These are phyloP conservation scores for Salvia splendens DNA, from an alignment of 257 asterid species.

Conservation along the genomic window DNA sequence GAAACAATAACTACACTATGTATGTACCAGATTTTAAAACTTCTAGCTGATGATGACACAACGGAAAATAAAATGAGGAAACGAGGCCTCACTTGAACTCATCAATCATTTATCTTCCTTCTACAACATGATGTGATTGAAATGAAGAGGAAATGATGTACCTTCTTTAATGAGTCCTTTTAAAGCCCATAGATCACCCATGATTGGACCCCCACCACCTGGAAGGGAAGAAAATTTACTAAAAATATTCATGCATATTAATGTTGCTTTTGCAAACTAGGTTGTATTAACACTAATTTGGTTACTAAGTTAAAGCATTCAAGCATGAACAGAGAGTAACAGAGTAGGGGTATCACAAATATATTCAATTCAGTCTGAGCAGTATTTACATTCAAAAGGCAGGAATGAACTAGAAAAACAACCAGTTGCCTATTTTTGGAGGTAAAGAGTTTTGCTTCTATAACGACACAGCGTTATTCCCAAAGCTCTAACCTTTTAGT, in stretches of 20 bases:
- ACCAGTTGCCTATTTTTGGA: not conserved
- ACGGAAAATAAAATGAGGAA: constrained; percentile 9
- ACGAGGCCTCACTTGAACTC: constrained; percentile 12
- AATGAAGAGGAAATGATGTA: constrained; percentile 31
- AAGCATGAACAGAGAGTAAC: constrained; percentile 6
- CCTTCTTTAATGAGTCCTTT: constrained; percentile 96
- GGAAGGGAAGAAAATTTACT: constrained; percentile 29
- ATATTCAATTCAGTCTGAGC: not conserved
- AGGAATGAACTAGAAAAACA: constrained; percentile 4
- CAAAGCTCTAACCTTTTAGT: not conserved
- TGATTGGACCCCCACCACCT: constrained; percentile 99
- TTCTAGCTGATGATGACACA: constrained; percentile 16
- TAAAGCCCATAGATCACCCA: constrained; percentile 98
- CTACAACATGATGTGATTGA: constrained; percentile 15
- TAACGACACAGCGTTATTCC: not conserved
- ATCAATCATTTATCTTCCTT: constrained; percentile 7
- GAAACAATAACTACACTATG: not conserved
- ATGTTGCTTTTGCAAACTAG: not conserved
- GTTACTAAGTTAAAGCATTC: not conserved
- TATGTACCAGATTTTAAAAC: not conserved
- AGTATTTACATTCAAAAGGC: not conserved
- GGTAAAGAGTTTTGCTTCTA: constrained; percentile 4
- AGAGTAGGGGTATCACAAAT: not conserved
- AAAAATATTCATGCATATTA: constrained; percentile 12
- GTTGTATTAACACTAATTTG: not conserved